Evolutionary conservation across 2,329 filamentous ascomycete species (phyloP), one percentile per base, ranked within the genome.

Genomic region (Aspergillus sp.): DNA sequence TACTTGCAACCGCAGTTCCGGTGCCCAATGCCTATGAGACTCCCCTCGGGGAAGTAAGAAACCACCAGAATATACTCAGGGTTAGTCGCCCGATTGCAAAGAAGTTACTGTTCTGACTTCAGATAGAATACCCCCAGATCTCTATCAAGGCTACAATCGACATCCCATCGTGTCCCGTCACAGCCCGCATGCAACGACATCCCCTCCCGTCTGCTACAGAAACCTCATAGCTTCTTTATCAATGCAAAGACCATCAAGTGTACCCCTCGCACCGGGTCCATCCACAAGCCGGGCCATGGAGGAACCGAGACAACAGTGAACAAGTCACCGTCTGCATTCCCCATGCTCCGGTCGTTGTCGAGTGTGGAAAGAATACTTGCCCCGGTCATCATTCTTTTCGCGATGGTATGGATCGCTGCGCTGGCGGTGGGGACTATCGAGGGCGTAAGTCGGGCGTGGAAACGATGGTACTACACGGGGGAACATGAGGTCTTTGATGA

Each of bases 381-480:
- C 11, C 40, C 19, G 40, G 40, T 42, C 14, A 20, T 19, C 11
- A 48, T 48, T 14, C 36, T 48, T 1, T 32, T 48, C 26, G 50
- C 47, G 11, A 45, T 65, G 47, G 55, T 62, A 4, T 65, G 62
- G 62, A 44, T 65, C 40, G 55, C 54, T 2, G 56, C 64, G 3
- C 47, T 65, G 14, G 54, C 42, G 2, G 51, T 65, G 17, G 60
- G 55, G 1, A n/a, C 64, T 8, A 17, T 42, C 16, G 40, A 42
- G 8, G 40, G 40, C 5, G 16, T 42, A 2, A 42, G 17, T 6
- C 16, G 11, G 40, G 16, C 17, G 5, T 42, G 40, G 40, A 17
- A 17, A 42, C 40, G 40, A 14, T 42, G 40, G 40, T 16, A 19
- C 19, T 22, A 17, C 19, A 17, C 17, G n/a, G 48, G 48, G 14